These are phyloP conservation scores for Phytopythium mirpurense DNA, from an alignment of 352 stramenopile species.

Conservation along the genomic window DNA sequence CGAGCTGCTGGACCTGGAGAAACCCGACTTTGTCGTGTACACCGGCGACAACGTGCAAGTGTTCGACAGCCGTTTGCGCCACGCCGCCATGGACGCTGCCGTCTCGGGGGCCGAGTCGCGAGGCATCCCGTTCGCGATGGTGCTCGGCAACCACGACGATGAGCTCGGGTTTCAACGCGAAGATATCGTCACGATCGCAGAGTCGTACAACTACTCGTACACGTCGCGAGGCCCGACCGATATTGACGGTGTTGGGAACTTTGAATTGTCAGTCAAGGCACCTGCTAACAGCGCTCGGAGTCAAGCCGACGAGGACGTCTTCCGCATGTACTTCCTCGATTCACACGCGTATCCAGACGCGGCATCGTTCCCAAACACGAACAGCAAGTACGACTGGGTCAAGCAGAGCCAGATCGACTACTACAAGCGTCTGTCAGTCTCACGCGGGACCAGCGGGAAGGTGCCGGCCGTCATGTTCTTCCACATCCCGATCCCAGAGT, in stretches of 20 bases:
- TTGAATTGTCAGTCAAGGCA: slow-evolving; percentile 38
- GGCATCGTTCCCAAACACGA: slow-evolving; percentile 25
- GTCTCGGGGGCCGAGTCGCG: slow-evolving; percentile 27
- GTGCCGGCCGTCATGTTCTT: slow-evolving; percentile 59
- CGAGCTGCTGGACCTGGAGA: slow-evolving; percentile 36
- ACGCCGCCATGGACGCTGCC: slow-evolving; percentile 27
- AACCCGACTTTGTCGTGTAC: slow-evolving; percentile 54
- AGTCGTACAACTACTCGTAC: slow-evolving; percentile 36
- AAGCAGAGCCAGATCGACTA: slow-evolving; percentile 45
- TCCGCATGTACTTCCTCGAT: slow-evolving; percentile 67
- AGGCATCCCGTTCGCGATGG: slow-evolving; percentile 43
- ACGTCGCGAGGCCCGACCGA: slow-evolving; percentile 23
- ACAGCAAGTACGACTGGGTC: slow-evolving; percentile 47
- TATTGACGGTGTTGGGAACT: slow-evolving; percentile 48
- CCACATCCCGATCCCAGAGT: slow-evolving; percentile 58
- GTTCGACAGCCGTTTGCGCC: not conserved
- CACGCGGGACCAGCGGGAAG: slow-evolving; percentile 5
- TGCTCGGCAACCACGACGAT: slow-evolving; percentile 65
- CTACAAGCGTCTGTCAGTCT: slow-evolving; percentile 27
- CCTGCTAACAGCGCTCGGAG: slow-evolving; percentile 29
- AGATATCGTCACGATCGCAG: slow-evolving; percentile 29
- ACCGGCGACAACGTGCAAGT: slow-evolving; percentile 49
- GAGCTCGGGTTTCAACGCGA: slow-evolving; percentile 29
- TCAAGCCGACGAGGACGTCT: slow-evolving; percentile 16
- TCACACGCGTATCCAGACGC: slow-evolving; percentile 24